Conservation (phyloP, 257 asterid genomes). For the Lavandula angustifolia region DNA sequence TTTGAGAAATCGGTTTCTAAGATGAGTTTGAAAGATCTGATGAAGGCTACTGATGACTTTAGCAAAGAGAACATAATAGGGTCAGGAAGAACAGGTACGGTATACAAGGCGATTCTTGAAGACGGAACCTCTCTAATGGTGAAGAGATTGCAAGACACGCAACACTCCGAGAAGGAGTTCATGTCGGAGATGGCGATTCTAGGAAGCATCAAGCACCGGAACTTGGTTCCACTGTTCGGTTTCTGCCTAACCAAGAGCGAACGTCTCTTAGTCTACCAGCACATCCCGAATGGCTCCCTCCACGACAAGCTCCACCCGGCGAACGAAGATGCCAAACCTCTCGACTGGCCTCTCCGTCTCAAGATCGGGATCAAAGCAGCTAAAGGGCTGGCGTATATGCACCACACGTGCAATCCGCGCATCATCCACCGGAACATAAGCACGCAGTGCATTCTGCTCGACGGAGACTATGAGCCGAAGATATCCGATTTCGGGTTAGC, state of each 20-base stretch:
- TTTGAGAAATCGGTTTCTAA: conserved; percentile 65
- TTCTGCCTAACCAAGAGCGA: conserved; percentile 62
- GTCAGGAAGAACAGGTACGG: conserved; percentile 66
- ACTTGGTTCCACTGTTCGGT: conserved; percentile 71
- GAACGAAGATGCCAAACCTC: conserved; percentile 33
- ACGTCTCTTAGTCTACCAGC: conserved; percentile 56
- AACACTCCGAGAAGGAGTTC: conserved; percentile 68
- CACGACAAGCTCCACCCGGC: conserved; percentile 52
- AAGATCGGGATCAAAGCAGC: conserved; percentile 60
- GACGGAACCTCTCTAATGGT: conserved; percentile 67
- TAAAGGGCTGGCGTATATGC: conserved; percentile 71
- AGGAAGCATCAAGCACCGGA: conserved; percentile 58
- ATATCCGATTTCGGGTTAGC: conserved; percentile 91
- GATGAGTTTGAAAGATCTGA: conserved; percentile 67
- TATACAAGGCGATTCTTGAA: conserved; percentile 61
- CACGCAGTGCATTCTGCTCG: conserved; percentile 63
- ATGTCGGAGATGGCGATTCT: conserved; percentile 56
- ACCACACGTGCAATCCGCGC: conserved; percentile 74
- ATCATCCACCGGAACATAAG: conserved; percentile 69
- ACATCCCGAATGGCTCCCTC: conserved; percentile 65
- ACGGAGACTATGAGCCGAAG: conserved; percentile 53
- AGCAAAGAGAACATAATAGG: conserved; percentile 62
- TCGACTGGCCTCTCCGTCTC: conserved; percentile 69
- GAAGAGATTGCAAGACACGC: conserved; percentile 65
- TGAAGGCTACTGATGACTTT: conserved; percentile 71